phyloP scores from a whole-genome alignment of 805 yeast species.

The Starmerella ratchasimensis region DNA sequence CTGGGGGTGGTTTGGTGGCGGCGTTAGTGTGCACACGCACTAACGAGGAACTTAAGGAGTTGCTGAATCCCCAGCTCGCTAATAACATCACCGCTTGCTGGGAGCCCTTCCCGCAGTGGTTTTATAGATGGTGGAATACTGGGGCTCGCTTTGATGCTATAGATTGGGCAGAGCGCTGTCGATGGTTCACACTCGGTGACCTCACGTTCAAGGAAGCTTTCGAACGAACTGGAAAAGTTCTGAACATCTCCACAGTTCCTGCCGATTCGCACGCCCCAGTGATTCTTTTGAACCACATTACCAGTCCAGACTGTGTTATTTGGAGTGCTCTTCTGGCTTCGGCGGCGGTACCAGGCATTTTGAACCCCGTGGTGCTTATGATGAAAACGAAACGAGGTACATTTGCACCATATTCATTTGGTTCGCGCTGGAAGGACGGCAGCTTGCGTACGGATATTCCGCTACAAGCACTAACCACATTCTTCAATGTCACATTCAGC shows the following conservation, averaged over 20 bases:
- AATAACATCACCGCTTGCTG: constrained; percentile 54
- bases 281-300: constrained; percentile 58
- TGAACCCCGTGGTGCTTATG: constrained; percentile 70
- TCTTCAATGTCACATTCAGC: constrained; percentile 62
- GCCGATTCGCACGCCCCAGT: constrained; percentile 74
- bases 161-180: constrained; percentile 55
- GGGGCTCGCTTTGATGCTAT: constrained; percentile 69
- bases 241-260: constrained; percentile 68
- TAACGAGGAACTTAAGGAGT: constrained; percentile 44
- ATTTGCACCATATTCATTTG: constrained; percentile 56
- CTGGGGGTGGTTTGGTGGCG: constrained; percentile 71
- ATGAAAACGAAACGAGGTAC: constrained; percentile 37
- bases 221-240: constrained; percentile 51
- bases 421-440: constrained; percentile 69
- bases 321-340: constrained; percentile 69
- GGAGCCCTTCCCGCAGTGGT: constrained; percentile 46
- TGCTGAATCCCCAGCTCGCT: constrained; percentile 50
- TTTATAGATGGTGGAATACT: constrained; percentile 53
- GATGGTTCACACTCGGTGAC: constrained; percentile 62
- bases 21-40: constrained; percentile 59
- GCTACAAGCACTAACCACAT: constrained; percentile 54
- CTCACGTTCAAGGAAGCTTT: constrained; percentile 58
- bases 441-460: constrained; percentile 70
- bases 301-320: constrained; percentile 69
- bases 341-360: constrained; percentile 70